Evolutionary conservation across 768 basidiomycete species (phyloP), one percentile per base, ranked within the genome.

Genomic region (Podaxis sp.): DNA sequence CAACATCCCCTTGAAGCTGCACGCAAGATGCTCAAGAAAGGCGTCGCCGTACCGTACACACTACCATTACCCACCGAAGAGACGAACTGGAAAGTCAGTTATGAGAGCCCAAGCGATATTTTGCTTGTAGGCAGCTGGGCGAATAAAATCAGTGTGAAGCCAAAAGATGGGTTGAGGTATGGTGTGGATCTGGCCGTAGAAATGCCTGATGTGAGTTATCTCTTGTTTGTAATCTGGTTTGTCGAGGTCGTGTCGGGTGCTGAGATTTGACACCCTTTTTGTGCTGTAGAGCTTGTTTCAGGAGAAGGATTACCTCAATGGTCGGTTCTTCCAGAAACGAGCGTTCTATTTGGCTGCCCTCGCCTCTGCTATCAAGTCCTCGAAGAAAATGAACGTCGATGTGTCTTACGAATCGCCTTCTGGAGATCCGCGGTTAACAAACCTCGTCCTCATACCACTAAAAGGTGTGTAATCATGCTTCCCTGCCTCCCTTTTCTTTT

Each of bases 221-320:
- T 52, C 49, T 20, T 13, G 11, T 26, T 28, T 30, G 15, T 58
- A 7, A 10, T 28, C 26, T 28, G 26, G 38, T 2, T 2, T 40
- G n/a, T 44, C n/a, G 15, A 20, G 13, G 6, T 52, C 57, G 56
- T 63, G 61, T 57, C n/a, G n/a, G n/a, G n/a, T n/a, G 8, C 65
- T 72, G 33, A 74, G 12, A 17, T 17, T 0, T 6, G 0, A 0
- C 44, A 46, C 20, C 44, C 3, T 33, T 33, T 10, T 61, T 40
- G 41, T 20, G n/a, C 60, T 12, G 20, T 58, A 91, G 90, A 73
- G 67, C 52, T 78, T 97, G n/a, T 96, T 99, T 70, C 93, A 96
- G 77, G 93, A 96, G 70, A 99, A 99, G 72, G 96, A 99, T 71
- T 93, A 94, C 66, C 79, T 95, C 62, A 89, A 95, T 70, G 84